phyloP scores from a whole-genome alignment of 768 basidiomycete genomes.

The Rhizopogon vulgaris region DNA sequence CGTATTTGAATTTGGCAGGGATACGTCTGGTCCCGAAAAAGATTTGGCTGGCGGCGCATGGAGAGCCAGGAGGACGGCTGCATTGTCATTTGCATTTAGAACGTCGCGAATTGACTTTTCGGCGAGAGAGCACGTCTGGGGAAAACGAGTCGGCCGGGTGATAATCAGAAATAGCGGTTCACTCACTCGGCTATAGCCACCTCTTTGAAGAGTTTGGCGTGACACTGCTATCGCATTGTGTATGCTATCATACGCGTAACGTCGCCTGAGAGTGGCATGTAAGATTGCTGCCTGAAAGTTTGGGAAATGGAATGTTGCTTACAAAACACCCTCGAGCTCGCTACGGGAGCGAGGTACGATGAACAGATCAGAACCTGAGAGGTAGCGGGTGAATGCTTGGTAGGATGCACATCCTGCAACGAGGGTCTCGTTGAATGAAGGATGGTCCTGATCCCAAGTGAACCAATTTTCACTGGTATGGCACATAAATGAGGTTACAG shows the following conservation, averaged over 20 bases:
- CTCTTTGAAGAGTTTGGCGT: conserved; percentile 52
- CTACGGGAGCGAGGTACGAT: conserved; percentile 56
- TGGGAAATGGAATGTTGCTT: conserved; percentile 20
- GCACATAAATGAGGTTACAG: conserved; percentile 11
- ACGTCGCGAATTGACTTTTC: conserved; percentile 67
- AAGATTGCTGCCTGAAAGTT: not conserved
- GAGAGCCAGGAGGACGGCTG: conserved; percentile 55
- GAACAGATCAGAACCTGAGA: conserved; percentile 65
- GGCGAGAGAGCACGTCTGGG: conserved; percentile 62
- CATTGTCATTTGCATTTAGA: conserved; percentile 64
- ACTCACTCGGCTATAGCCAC: conserved; percentile 50
- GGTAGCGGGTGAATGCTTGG: conserved; percentile 69
- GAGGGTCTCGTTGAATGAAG: conserved; percentile 64
- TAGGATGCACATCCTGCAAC: conserved; percentile 79
- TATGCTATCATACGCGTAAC: conserved; percentile 75
- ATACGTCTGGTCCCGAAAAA: conserved; percentile 12
- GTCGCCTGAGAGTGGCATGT: conserved; percentile 38
- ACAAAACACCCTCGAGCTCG: conserved; percentile 73
- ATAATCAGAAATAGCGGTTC: not conserved
- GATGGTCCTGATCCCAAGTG: conserved; percentile 66
- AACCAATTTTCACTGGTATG: conserved; percentile 56
- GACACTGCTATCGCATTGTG: conserved; percentile 75
- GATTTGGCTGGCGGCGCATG: conserved; percentile 33
- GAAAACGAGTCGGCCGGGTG: not conserved
- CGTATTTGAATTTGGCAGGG: conserved; percentile 6